Evolutionary conservation across 1,139 yeast genomes (phyloP).

Genomic region (Diutina sp.): DNA sequence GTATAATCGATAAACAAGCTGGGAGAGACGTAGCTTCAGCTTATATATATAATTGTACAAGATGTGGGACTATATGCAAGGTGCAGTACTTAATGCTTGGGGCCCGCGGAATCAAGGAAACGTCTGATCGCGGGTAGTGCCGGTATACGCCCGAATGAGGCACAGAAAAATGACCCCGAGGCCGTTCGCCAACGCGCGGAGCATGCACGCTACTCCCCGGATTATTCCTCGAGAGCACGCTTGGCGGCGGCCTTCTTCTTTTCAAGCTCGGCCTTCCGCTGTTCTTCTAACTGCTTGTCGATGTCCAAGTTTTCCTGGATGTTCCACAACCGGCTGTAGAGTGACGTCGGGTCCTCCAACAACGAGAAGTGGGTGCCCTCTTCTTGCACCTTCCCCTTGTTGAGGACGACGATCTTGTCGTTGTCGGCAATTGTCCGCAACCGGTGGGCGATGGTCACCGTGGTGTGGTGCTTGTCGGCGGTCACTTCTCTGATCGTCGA

Average conservation of each 20-base stretch:
- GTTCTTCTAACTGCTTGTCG: conserved; percentile 6
- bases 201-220: not conserved
- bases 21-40: not conserved
- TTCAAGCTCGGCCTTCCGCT: not conserved
- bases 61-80: not conserved
- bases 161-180: not conserved
- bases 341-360: conserved; percentile 36
- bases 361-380: conserved; percentile 72
- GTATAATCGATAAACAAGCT: not conserved
- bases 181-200: not conserved
- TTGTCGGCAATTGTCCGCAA: conserved; percentile 89
- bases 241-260: not conserved
- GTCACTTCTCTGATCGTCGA: conserved; percentile 58
- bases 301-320: conserved; percentile 71
- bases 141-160: not conserved
- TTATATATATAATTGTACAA: not conserved
- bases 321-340: conserved; percentile 77
- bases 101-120: conserved; percentile 1
- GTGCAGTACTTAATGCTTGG: not conserved
- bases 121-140: not conserved
- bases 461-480: conserved; percentile 47
- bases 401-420: conserved; percentile 81
- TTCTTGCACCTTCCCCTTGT: conserved; percentile 69
- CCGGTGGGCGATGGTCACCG: conserved; percentile 88
- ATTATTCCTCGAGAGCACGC: not conserved